Conservation (phyloP, 1,284 basidiomycete species). For the Boletus calvinii region DNA sequence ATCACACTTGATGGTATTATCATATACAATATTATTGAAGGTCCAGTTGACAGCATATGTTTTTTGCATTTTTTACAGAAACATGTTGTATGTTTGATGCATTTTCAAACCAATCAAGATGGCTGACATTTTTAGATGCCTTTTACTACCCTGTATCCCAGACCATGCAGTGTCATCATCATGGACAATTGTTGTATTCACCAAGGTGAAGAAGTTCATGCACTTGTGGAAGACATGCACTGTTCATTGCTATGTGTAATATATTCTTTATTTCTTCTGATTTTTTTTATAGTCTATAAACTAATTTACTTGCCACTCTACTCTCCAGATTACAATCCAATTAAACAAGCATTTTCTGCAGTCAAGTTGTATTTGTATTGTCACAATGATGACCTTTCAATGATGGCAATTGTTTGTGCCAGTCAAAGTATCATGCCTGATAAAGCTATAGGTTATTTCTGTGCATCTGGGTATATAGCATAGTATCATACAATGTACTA, state of each 20-base stretch:
- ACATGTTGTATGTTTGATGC: not conserved
- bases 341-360: slow-evolving; percentile 25
- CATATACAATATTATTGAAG: slow-evolving; percentile 29
- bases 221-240: slow-evolving; percentile 20
- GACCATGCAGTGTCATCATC: not conserved
- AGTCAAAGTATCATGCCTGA: slow-evolving; percentile 12
- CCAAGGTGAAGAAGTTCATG: slow-evolving; percentile 17
- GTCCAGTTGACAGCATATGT: not conserved
- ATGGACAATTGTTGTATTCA: slow-evolving; percentile 23
- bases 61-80: slow-evolving; percentile 5
- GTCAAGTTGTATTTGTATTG: slow-evolving; percentile 19
- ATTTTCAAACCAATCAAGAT: too few species aligned
- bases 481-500: not conserved
- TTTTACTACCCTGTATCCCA: slow-evolving; percentile 3
- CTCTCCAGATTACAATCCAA: slow-evolving; percentile 18
- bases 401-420: slow-evolving; percentile 6
- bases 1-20: slow-evolving; percentile 31
- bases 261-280: too few species aligned
- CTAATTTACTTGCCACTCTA: slow-evolving; percentile 24
- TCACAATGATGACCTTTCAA: not conserved
- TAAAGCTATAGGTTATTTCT: slow-evolving; percentile 2
- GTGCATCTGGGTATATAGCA: not conserved
- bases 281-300: slow-evolving; percentile 9
- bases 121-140: not conserved
- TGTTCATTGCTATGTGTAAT: not conserved